Evolutionary conservation across 176 grass and related monocot species (phyloP).

Genomic region (Raddia guianensis): DNA sequence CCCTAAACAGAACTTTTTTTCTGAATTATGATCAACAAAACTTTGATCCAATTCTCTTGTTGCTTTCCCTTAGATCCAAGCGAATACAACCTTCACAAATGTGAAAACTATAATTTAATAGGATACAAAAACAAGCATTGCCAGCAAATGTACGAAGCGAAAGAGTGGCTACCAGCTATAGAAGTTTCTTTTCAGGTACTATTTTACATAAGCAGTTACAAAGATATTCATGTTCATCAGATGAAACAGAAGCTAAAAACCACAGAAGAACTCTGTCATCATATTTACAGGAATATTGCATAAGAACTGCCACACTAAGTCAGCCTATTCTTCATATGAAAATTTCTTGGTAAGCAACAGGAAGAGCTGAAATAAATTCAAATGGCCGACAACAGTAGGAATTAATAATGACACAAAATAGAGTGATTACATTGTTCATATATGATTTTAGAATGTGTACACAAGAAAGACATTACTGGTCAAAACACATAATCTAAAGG

Average conservation of each 20-base stretch:
- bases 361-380: conserved; percentile 71
- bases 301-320: conserved; percentile 96
- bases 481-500: neutral
- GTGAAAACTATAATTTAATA: conserved; percentile 42
- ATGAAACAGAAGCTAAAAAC: conserved; percentile 78
- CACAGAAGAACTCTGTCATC: conserved; percentile 83
- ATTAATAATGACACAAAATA: conserved; percentile 23
- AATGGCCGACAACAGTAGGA: conserved; percentile 29
- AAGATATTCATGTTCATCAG: conserved; percentile 80
- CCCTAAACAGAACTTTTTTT: neutral
- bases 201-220: conserved; percentile 78
- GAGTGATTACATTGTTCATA: neutral
- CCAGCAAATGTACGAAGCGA: conserved; percentile 24
- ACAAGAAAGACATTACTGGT: neutral
- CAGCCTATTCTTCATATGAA: conserved; percentile 89
- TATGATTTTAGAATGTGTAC: conserved; percentile 4
- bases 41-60: conserved; percentile 36
- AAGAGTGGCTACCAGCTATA: conserved; percentile 67
- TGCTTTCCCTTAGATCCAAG: conserved; percentile 78
- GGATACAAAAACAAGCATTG: conserved; percentile 16
- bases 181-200: conserved; percentile 93
- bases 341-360: conserved; percentile 86
- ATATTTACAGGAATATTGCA: conserved; percentile 90
- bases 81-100: conserved; percentile 79
- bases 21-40: conserved; percentile 25